A percentile compares a stretch with the other conserved stretches of the same genome.
Conservation (phyloP, 352 stramenopile species). For the Globisporangium paddicum region DNA sequence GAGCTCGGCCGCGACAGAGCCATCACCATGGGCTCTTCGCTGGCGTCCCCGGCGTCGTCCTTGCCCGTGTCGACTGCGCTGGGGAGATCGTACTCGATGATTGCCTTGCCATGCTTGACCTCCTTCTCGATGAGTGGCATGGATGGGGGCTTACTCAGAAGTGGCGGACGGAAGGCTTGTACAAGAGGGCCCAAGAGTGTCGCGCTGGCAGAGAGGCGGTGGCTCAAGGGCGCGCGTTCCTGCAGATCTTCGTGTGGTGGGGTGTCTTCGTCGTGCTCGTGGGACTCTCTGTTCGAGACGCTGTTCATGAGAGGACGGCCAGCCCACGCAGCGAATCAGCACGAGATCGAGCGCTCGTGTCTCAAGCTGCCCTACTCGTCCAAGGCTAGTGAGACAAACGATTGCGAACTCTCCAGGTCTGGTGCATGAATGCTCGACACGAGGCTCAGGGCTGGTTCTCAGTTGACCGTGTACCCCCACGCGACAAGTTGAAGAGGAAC, state of each 20-base stretch:
- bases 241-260: not conserved
- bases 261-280: not conserved
- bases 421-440: not conserved
- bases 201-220: not conserved
- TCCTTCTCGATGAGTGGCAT: constrained; percentile 1
- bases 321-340: not conserved
- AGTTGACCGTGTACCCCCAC: not conserved
- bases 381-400: not conserved
- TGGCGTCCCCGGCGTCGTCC: not conserved
- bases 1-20: not conserved
- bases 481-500: not conserved
- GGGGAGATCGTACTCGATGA: not conserved
- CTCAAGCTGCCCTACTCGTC: not conserved
- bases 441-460: not conserved
- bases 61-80: not conserved
- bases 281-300: not conserved
- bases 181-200: not conserved
- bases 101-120: not conserved
- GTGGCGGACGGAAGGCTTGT: not conserved
- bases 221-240: not conserved
- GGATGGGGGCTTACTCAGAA: not conserved
- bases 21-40: not conserved
- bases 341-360: too few relatives aligned
- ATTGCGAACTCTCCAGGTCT: not conserved
- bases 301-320: not conserved